These are phyloP conservation scores for Anisogramma anomala DNA, from an alignment of 2,329 filamentous ascomycete species.

Conservation along the genomic window DNA sequence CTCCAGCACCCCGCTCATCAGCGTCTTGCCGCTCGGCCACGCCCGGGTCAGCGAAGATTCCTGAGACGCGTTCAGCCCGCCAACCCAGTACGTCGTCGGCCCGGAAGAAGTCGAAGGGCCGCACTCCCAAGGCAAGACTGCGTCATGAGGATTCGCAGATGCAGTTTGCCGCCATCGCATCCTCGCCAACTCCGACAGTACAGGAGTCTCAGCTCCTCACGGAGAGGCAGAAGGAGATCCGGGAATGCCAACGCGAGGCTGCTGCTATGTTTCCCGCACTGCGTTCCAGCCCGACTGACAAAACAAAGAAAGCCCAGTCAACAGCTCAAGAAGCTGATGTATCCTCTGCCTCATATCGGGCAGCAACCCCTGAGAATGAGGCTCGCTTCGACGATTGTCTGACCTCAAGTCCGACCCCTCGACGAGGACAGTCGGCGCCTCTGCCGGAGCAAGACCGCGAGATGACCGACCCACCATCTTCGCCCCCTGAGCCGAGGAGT, in stretches of 20 bases:
- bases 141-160: slow-evolving; percentile 77
- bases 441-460: slow-evolving; percentile 36
- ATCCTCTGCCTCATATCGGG: slow-evolving; percentile 17
- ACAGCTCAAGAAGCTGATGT: not conserved
- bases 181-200: slow-evolving; percentile 38
- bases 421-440: slow-evolving; percentile 39
- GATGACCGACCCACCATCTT: slow-evolving; percentile 44
- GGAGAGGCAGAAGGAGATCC: slow-evolving; percentile 67
- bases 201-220: slow-evolving; percentile 65
- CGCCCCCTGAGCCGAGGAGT: slow-evolving; percentile 43
- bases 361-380: slow-evolving; percentile 35
- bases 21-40: slow-evolving; percentile 20
- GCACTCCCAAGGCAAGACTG: slow-evolving; percentile 37
- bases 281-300: slow-evolving; percentile 37
- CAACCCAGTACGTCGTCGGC: slow-evolving; percentile 18
- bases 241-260: slow-evolving; percentile 57
- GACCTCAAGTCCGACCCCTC: slow-evolving; percentile 49
- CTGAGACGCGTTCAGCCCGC: slow-evolving; percentile 20
- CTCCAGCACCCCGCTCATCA: slow-evolving; percentile 18
- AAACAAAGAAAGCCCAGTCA: slow-evolving; percentile 4
- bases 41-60: slow-evolving; percentile 23
- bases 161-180: slow-evolving; percentile 58
- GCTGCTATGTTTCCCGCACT: slow-evolving; percentile 58
- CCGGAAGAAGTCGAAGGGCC: slow-evolving; percentile 22
- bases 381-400: slow-evolving; percentile 40